Base-by-base conservation (phyloP, 2,329 filamentous ascomycete species). In the Dothidotthia symphoricarpi region DNA sequence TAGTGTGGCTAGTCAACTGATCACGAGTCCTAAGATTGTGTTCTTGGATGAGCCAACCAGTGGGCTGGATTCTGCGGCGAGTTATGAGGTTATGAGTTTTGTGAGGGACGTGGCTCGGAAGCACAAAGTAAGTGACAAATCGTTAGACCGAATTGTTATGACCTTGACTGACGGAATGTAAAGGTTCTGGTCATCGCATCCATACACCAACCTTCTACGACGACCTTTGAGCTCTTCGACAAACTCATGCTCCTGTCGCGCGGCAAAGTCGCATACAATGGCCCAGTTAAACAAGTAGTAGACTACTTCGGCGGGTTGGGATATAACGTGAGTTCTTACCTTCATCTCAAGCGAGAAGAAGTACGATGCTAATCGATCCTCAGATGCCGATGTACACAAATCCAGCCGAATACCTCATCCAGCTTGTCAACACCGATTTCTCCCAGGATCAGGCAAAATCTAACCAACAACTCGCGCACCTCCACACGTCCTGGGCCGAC, bases 41-140 rank as follows among this genome's bases (percentile, higher is more conserved):
- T 93, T 95, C 58, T 69, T 94, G 22, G 86, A 93, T 58, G 87
- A 93, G 65, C 87, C 87, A 1, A 95, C 88, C 0, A 88, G 84
- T 49, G 88, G 88, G 7, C 72, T 94, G 8, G 88, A 95, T 63
- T 90, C 86, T 6, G 82, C 81, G 0, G 83, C 84, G 0, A 86
- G 83, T 41, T 82, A 74, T 49, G 86, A 94, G 63, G 85, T 94
- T 15, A 81, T 91, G 38, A 82, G 74, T 3, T 89, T 86, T 61
- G 76, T 91, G 32, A 81, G 77, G 56, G 70, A 74, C 8, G 75
- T 89, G 19, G 86, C 82, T 0, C 77, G 75, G 57, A 75, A 75
- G 43, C 80, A 87, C 59, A 84, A 83, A 41, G 80, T 83, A 53
- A 45, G 75, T 45, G 9, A n/a, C 2, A 3, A n/a, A n/a, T n/a